A percentile compares a stretch with the other conserved stretches of the same genome.
phyloP scores from a whole-genome alignment of 2,329 filamentous ascomycete genomes.

The Aspergillus luchuensis region DNA sequence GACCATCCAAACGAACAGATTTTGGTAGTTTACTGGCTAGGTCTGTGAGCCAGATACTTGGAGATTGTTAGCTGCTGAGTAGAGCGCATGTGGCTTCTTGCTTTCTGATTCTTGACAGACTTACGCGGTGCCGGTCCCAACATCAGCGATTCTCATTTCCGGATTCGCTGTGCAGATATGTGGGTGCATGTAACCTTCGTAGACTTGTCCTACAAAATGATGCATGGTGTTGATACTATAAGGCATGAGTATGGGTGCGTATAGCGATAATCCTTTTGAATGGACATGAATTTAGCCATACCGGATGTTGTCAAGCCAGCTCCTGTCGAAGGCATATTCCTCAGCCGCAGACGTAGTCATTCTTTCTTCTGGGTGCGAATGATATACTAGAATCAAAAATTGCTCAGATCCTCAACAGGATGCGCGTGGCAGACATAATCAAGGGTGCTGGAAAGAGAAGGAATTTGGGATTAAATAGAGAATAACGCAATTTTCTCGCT shows the following conservation, averaged over 20 bases:
- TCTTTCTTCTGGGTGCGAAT: too few species aligned
- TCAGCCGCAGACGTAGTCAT: too few species aligned
- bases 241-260: background rate
- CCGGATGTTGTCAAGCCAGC: background rate
- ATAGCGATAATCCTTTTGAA: too few species aligned
- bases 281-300: too few species aligned
- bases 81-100: background rate
- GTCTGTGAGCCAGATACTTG: slow-evolving; percentile 9
- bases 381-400: too few species aligned
- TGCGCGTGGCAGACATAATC: too few species aligned
- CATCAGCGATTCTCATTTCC: slow-evolving; percentile 3
- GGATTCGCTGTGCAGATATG: background rate
- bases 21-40: background rate
- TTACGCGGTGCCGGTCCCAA: slow-evolving; percentile 6
- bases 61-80: too few species aligned
- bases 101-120: background rate
- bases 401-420: too few species aligned
- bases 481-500: too few species aligned
- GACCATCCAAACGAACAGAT: background rate
- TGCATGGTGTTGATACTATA: background rate
- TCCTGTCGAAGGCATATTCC: background rate
- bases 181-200: background rate
- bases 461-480: too few species aligned
- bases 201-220: background rate
- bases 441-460: too few species aligned